These are phyloP conservation scores for Exophiala phaeomuriformis DNA, from an alignment of 2,329 filamentous ascomycete species.

Conservation along the genomic window DNA sequence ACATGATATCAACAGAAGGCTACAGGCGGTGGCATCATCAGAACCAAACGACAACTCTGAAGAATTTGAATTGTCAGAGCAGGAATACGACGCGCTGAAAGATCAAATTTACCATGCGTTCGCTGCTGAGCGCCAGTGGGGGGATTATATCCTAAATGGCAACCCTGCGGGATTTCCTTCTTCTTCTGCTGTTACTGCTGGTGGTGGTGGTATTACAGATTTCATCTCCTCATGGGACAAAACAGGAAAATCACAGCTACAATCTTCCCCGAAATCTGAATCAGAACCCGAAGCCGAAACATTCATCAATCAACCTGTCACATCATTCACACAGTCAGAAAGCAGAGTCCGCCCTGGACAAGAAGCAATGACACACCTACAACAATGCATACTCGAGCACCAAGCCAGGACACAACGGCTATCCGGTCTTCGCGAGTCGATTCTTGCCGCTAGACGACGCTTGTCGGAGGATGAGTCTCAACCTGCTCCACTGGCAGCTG, in stretches of 20 bases:
- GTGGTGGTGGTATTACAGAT: too few relatives aligned
- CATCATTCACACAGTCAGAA: not conserved
- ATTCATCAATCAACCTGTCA: too few relatives aligned
- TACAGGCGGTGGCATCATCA: not conserved
- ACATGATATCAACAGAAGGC: not conserved
- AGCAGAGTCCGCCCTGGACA: not conserved
- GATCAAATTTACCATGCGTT: slow-evolving; percentile 12
- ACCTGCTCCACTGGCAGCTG: not conserved
- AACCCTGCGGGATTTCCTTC: not conserved
- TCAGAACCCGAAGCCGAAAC: not conserved
- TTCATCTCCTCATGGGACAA: too few relatives aligned
- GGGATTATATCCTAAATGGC: slow-evolving; percentile 10
- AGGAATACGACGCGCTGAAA: slow-evolving; percentile 3
- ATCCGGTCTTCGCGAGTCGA: slow-evolving; percentile 2
- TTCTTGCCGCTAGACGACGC: not conserved
- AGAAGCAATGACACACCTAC: slow-evolving; percentile 6
- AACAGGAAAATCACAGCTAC: not conserved
- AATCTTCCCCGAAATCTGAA: not conserved
- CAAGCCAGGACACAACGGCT: not conserved
- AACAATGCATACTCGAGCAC: not conserved
- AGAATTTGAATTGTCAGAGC: not conserved
- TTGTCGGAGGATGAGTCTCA: not conserved
- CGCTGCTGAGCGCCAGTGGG: slow-evolving; percentile 12
- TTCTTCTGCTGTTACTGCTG: not conserved
- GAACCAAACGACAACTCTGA: not conserved